Conservation (phyloP, 2,329 filamentous ascomycete species). For the Knoxdaviesia capensis region DNA sequence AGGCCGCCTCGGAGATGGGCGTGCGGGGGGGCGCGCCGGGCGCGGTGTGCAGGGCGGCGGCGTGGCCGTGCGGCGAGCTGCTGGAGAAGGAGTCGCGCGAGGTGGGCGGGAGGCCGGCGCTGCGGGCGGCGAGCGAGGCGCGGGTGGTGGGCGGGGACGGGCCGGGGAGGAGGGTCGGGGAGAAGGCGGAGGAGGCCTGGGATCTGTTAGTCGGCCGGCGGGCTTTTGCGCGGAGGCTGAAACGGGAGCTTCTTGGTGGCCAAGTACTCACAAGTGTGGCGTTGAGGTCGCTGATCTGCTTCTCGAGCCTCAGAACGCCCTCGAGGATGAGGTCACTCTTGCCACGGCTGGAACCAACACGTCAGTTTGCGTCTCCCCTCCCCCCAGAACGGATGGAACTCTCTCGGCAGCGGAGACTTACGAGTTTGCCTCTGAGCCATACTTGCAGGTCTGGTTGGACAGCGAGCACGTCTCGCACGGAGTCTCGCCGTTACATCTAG, state of each 20-base stretch:
- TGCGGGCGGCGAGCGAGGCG: too few species aligned
- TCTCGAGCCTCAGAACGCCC: constrained; percentile 26
- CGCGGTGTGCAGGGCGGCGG: too few species aligned
- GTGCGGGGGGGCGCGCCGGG: constrained; percentile 7
- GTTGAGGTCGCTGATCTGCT: constrained; percentile 22
- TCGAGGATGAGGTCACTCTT: constrained; percentile 31
- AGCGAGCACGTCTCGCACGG: constrained; percentile 20
- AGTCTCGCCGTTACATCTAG: constrained; percentile 24
- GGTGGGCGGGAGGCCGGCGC: too few species aligned
- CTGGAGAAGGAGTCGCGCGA: not conserved
- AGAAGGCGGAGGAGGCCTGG: too few species aligned
- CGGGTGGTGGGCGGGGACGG: too few species aligned
- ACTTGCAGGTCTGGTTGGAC: constrained; percentile 18
- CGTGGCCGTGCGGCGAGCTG: constrained; percentile 4
- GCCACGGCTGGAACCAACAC: constrained; percentile 15
- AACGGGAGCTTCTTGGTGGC: not conserved
- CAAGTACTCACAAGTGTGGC: constrained; percentile 15
- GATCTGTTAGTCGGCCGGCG: too few species aligned
- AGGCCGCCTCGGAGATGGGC: constrained; percentile 8
- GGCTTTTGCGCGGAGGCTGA: too few species aligned
- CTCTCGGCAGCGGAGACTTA: constrained; percentile 8
- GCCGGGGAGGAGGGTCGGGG: too few species aligned
- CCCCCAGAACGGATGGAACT: too few species aligned
- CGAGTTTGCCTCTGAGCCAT: constrained; percentile 22
- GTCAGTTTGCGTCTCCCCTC: not conserved